These are phyloP conservation scores for Populus ilicifolia DNA, from an alignment of 345 rosid species.

Conservation along the genomic window DNA sequence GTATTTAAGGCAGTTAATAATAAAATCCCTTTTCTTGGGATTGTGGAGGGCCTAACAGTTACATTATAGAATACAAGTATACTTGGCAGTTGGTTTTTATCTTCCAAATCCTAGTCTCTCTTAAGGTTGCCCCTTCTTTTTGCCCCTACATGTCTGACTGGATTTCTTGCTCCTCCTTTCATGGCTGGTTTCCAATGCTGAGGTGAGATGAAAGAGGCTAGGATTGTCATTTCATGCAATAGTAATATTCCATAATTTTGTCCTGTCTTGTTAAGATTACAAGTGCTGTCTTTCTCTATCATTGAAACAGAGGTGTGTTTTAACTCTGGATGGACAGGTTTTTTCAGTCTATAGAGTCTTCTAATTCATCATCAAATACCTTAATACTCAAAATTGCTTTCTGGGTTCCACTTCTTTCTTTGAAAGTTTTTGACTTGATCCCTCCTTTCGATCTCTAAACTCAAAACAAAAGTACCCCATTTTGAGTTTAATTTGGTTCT, in stretches of 20 bases:
- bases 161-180: background rate
- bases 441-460: background rate
- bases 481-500: background rate
- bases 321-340: background rate
- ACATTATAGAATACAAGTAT: background rate
- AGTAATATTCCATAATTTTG: background rate
- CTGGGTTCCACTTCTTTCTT: conserved; percentile 15
- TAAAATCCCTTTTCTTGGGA: background rate
- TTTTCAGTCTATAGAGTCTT: background rate
- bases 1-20: background rate
- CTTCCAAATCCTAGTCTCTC: background rate
- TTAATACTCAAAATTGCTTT: background rate
- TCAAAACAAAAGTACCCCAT: background rate
- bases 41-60: background rate
- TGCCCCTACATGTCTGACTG: background rate
- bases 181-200: background rate
- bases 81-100: background rate
- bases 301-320: background rate
- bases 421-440: background rate
- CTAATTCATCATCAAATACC: background rate
- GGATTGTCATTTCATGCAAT: background rate
- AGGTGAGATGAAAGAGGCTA: background rate
- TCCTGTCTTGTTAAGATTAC: background rate
- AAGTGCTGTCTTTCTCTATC: background rate
- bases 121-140: background rate